A percentile compares a stretch with the other conserved stretches of the same genome.
Conservation (phyloP, 352 stramenopile species). For the Phytophthora agathidicida region DNA sequence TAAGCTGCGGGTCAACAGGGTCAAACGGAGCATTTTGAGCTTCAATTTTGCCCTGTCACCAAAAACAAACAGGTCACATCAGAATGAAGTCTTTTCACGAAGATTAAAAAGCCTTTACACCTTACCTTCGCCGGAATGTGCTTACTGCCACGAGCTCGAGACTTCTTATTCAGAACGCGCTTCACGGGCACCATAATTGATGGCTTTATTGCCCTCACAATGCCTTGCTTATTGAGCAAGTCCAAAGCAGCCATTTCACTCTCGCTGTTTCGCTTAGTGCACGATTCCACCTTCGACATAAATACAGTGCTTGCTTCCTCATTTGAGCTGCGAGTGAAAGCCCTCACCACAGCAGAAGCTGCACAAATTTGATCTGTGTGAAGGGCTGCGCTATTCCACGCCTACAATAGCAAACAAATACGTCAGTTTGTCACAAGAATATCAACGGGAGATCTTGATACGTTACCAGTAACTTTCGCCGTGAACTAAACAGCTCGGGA, state of each 20-base stretch:
- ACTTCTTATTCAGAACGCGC: conserved; percentile 29
- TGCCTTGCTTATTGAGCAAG: conserved; percentile 45
- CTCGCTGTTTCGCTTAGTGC: conserved; percentile 46
- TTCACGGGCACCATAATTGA: conserved; percentile 35
- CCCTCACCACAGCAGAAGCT: conserved; percentile 46
- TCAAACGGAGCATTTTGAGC: conserved; percentile 1
- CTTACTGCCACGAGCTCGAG: conserved; percentile 13
- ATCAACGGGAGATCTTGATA: not conserved
- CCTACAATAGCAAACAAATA: conserved; percentile 33
- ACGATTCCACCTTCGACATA: conserved; percentile 30
- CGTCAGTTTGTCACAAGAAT: not conserved
- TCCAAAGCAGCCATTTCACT: conserved; percentile 44
- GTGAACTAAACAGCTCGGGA: conserved; percentile 69
- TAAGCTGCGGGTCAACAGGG: conserved; percentile 24
- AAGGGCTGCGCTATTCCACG: conserved; percentile 74
- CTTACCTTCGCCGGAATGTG: conserved; percentile 37
- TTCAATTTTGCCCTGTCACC: conserved; percentile 25
- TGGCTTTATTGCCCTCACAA: conserved; percentile 31
- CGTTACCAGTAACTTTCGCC: conserved; percentile 76
- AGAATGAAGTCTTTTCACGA: not conserved
- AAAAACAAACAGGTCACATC: conserved; percentile 11
- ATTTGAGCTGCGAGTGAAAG: conserved; percentile 44
- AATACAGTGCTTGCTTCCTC: conserved; percentile 32
- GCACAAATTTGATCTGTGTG: conserved; percentile 45
- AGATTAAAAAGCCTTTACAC: not conserved